Evolutionary conservation across 345 rosid species (phyloP).

Genomic region (Syzygium aromaticum): DNA sequence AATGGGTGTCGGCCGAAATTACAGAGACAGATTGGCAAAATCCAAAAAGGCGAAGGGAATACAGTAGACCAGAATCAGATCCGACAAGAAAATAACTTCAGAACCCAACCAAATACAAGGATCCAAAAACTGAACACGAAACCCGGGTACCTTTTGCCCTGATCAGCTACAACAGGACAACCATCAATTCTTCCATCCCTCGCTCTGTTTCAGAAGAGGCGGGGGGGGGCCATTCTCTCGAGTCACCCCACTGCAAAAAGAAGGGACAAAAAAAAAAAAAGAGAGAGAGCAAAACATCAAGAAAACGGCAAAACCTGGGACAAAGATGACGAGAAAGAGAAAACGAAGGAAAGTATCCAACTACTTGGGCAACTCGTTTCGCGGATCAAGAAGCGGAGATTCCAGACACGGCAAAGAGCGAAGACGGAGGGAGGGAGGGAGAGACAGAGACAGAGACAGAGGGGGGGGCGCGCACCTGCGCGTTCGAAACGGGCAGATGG

Average conservation of each 20-base stretch:
- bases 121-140: not conserved
- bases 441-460: not conserved
- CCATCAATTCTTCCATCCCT: not conserved
- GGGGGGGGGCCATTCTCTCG: not conserved
- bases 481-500: not conserved
- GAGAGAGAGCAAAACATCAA: not conserved
- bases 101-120: not conserved
- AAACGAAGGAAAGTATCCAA: not conserved
- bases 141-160: not conserved
- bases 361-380: not conserved
- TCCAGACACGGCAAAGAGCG: not conserved
- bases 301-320: not conserved
- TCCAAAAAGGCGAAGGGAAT: not conserved
- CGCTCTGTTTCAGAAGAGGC: not conserved
- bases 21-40: not conserved
- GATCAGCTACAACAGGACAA: not conserved
- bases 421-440: not conserved
- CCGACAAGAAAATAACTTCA: not conserved
- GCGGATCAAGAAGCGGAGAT: not conserved
- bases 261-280: too few species aligned
- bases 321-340: not conserved
- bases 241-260: not conserved
- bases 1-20: not conserved
- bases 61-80: not conserved
- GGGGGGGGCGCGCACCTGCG: not conserved